Evolutionary conservation across 371 early-diverging fungal genomes (phyloP).

Genomic region (Mucor indicus): DNA sequence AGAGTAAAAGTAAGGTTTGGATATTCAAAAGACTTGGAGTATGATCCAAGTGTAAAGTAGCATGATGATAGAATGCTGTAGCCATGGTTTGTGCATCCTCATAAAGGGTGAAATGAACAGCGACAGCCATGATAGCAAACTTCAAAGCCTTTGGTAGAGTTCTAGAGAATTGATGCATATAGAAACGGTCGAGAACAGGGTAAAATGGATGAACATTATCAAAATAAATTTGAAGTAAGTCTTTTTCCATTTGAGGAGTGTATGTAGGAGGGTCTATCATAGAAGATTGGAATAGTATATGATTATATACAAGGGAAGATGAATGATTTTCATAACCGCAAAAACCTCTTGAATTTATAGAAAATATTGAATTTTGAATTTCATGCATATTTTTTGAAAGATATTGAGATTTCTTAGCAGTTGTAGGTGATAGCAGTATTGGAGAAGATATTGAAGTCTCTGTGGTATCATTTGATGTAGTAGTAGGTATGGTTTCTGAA

Average conservation of each 20-base stretch:
- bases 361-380: constrained; percentile 9
- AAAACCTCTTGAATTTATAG: constrained; percentile 12
- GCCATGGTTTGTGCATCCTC: constrained; percentile 1
- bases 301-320: neutral
- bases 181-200: constrained; percentile 43
- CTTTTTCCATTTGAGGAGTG: constrained; percentile 28
- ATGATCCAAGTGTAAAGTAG: constrained; percentile 6
- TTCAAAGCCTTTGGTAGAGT: constrained; percentile 10
- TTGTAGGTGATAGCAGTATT: neutral
- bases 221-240: constrained; percentile 61
- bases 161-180: constrained; percentile 1
- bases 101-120: constrained; percentile 2
- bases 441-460: neutral
- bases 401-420: neutral
- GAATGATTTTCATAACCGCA: constrained; percentile 14
- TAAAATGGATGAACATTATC: constrained; percentile 59
- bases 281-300: constrained; percentile 12
- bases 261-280: constrained; percentile 3
- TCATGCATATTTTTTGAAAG: neutral
- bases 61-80: constrained; percentile 3
- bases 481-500: too few relatives aligned
- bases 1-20: constrained; percentile 23
- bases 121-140: constrained; percentile 16
- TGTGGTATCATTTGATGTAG: neutral
- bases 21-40: neutral